These are phyloP conservation scores for Pseudotulostoma volvatum DNA, from an alignment of 495 filamentous ascomycete genomes.

Conservation along the genomic window DNA sequence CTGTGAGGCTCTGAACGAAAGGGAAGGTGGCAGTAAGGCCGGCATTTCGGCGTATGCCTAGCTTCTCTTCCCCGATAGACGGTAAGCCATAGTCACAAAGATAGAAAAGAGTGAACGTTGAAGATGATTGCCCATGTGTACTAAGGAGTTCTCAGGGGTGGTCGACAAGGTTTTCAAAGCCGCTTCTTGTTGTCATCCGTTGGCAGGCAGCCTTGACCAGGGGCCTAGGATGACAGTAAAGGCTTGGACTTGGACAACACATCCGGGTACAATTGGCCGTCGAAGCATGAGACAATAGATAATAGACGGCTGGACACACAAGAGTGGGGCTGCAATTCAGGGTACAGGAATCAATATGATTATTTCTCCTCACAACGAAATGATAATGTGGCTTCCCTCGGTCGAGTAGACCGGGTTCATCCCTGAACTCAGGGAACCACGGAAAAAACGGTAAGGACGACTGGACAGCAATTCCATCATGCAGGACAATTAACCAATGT, in stretches of 20 bases:
- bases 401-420: slow-evolving; percentile 9
- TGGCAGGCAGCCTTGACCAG: too few relatives aligned
- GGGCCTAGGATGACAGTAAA: not conserved
- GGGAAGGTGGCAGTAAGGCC: not conserved
- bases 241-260: not conserved
- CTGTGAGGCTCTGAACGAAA: not conserved
- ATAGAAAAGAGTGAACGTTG: not conserved
- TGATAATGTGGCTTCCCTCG: not conserved
- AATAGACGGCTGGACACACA: not conserved
- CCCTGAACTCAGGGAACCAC: slow-evolving; percentile 10
- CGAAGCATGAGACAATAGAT: not conserved
- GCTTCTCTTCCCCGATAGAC: not conserved
- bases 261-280: not conserved
- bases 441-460: slow-evolving; percentile 10
- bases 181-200: not conserved
- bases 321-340: not conserved
- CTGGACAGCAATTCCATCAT: slow-evolving; percentile 18
- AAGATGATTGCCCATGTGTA: not conserved
- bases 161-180: not conserved
- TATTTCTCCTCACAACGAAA: not conserved
- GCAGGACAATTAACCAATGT: slow-evolving; percentile 19
- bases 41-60: not conserved
- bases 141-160: not conserved
- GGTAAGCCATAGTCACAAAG: not conserved
- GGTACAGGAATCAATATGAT: not conserved